phyloP scores from a whole-genome alignment of 75 land plant species.

The Pinus tabuliformis region DNA sequence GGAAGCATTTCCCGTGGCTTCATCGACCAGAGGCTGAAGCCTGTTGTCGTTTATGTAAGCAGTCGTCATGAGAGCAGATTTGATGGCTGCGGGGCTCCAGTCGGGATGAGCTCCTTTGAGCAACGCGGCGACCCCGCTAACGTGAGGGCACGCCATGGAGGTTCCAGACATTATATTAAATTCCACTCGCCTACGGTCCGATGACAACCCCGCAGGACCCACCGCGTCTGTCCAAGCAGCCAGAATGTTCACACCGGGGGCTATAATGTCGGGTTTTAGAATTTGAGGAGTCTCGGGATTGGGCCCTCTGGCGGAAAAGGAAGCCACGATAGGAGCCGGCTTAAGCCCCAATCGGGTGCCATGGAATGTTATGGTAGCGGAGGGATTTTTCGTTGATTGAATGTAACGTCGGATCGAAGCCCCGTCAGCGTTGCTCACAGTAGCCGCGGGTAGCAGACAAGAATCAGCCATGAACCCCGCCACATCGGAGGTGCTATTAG shows the following conservation, averaged over 20 bases:
- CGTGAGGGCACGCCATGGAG: slow-evolving; percentile 91
- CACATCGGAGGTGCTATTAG: slow-evolving; percentile 15
- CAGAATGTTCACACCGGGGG: slow-evolving; percentile 17
- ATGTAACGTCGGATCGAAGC: slow-evolving; percentile 12
- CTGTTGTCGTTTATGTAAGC: slow-evolving; percentile 59
- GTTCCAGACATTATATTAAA: slow-evolving; percentile 35
- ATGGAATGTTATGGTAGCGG: slow-evolving; percentile 14
- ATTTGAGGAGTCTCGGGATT: not conserved
- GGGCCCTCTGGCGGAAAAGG: slow-evolving; percentile 30
- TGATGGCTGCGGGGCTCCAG: slow-evolving; percentile 86
- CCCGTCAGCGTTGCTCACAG: slow-evolving; percentile 19
- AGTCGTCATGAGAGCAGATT: slow-evolving; percentile 90
- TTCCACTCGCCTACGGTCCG: not conserved
- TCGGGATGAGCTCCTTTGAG: slow-evolving; percentile 76
- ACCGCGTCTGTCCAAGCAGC: slow-evolving; percentile 14
- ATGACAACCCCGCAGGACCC: slow-evolving; percentile 6
- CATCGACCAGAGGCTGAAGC: slow-evolving; percentile 53
- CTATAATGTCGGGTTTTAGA: slow-evolving; percentile 18
- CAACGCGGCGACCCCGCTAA: slow-evolving; percentile 78
- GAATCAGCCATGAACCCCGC: slow-evolving; percentile 37
- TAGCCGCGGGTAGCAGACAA: slow-evolving; percentile 26
- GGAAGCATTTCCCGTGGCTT: slow-evolving; percentile 66
- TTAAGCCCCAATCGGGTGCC: slow-evolving; percentile 11
- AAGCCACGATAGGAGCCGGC: slow-evolving; percentile 23
- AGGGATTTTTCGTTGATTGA: not conserved